phyloP scores from a whole-genome alignment of 1,139 yeast genomes.

The Arxiozyma slooffiae region DNA sequence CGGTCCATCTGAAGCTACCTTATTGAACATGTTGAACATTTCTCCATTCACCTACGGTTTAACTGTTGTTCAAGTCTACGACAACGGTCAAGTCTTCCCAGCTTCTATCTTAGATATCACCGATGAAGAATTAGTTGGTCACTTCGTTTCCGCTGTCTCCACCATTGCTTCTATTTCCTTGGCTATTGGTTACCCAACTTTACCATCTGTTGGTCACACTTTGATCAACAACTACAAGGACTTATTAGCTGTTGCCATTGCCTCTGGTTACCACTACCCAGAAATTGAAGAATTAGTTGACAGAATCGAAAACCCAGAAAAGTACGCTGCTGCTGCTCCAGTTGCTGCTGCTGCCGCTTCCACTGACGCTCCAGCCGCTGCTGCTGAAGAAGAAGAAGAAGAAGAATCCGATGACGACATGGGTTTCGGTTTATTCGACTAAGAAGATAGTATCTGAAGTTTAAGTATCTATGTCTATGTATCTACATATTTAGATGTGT shows the following conservation, averaged over 20 bases:
- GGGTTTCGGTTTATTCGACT: constrained; percentile 99
- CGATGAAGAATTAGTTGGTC: constrained; percentile 87
- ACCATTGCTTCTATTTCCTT: constrained; percentile 92
- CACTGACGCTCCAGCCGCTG: constrained; percentile 55
- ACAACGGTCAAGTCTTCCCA: constrained; percentile 97
- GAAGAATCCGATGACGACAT: constrained; percentile 64
- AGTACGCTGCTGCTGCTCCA: constrained; percentile 97
- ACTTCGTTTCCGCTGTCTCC: constrained; percentile 88
- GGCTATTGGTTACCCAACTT: constrained; percentile 98
- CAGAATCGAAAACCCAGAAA: constrained; percentile 99
- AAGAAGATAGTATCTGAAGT: constrained; percentile 32
- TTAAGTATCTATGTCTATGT: background rate
- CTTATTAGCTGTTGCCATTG: constrained; percentile 94
- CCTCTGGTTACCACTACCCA: constrained; percentile 98
- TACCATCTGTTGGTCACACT: constrained; percentile 99
- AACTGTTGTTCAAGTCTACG: constrained; percentile 93
- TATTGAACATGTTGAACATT: constrained; percentile 98
- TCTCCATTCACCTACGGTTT: constrained; percentile 99
- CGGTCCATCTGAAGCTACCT: constrained; percentile 98
- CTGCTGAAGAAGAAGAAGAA: constrained; percentile 66
- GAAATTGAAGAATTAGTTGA: constrained; percentile 98
- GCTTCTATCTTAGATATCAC: constrained; percentile 94
- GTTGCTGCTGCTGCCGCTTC: constrained; percentile 64
- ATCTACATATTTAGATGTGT: constrained; percentile 1
- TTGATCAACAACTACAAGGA: constrained; percentile 99